Percentiles rank a stretch among this genome's conserved stretches.
These are phyloP conservation scores for Adansonia rubrostipa DNA, from an alignment of 441 rosid genomes.

Conservation along the genomic window DNA sequence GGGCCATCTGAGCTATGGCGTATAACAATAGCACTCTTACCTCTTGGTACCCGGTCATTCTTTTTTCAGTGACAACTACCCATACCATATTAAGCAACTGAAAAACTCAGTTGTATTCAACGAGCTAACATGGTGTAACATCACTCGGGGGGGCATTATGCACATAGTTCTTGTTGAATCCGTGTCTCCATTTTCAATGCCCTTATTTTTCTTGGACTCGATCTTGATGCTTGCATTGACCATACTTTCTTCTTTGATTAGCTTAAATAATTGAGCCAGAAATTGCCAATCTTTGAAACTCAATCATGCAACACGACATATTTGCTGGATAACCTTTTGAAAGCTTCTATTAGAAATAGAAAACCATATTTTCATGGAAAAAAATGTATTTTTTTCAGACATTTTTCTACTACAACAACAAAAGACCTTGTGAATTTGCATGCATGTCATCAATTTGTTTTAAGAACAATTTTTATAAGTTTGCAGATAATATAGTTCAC, in stretches of 20 bases:
- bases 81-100: not conserved
- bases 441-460: not conserved
- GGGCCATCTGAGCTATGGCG: constrained; percentile 80
- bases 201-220: too few species aligned
- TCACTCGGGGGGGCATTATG: not conserved
- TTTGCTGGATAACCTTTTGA: not conserved
- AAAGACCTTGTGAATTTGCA: not conserved
- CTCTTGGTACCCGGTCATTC: not conserved
- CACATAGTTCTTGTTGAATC: too few species aligned
- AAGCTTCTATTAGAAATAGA: not conserved
- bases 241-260: not conserved
- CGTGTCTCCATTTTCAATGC: too few species aligned
- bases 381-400: not conserved
- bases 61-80: not conserved
- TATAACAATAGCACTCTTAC: constrained; percentile 61
- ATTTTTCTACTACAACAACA: not conserved
- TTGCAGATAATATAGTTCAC: not conserved
- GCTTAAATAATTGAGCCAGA: not conserved
- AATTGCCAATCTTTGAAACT: not conserved
- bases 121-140: not conserved
- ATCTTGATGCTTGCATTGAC: not conserved
- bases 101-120: constrained; percentile 9
- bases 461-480: not conserved
- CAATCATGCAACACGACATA: not conserved
- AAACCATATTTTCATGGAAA: not conserved